phyloP scores from a whole-genome alignment of 495 filamentous ascomycete species.

The Talaromyces trachyspermus region DNA sequence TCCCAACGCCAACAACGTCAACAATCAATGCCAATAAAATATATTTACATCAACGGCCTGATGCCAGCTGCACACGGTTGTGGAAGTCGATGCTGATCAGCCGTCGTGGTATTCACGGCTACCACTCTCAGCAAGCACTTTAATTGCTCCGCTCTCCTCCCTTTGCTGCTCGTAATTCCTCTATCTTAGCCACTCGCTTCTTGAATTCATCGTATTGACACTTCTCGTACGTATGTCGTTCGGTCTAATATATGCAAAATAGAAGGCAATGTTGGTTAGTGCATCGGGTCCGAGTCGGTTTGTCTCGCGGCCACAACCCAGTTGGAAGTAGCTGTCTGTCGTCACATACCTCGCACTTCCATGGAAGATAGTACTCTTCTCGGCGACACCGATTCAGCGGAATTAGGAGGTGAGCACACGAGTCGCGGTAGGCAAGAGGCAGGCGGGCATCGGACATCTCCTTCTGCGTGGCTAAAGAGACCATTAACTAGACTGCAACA shows the following conservation, averaged over 20 bases:
- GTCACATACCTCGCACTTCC: constrained; percentile 89
- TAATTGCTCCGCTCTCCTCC: constrained; percentile 83
- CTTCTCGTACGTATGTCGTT: constrained; percentile 96
- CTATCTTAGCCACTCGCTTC: constrained; percentile 97
- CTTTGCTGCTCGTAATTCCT: constrained; percentile 85
- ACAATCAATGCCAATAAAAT: constrained; percentile 1
- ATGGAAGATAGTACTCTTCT: constrained; percentile 89
- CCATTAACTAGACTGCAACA: constrained; percentile 8
- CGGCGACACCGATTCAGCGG: constrained; percentile 91
- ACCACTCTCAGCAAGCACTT: constrained; percentile 15
- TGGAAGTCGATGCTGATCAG: neutral
- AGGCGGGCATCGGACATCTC: constrained; percentile 89
- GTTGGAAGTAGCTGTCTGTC: neutral
- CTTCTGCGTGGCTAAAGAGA: constrained; percentile 62
- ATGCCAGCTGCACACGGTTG: neutral
- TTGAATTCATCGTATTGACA: constrained; percentile 99
- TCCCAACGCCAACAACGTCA: constrained; percentile 5
- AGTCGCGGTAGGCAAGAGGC: constrained; percentile 86
- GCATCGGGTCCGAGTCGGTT: neutral
- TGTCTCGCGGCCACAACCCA: neutral
- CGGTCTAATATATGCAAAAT: no score
- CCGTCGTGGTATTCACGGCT: neutral
- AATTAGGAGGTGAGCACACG: constrained; percentile 87
- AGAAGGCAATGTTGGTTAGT: neutral
- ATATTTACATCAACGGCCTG: constrained; percentile 40